phyloP scores from a whole-genome alignment of 169 alveolate genomes.

The Plasmodium adleri region DNA sequence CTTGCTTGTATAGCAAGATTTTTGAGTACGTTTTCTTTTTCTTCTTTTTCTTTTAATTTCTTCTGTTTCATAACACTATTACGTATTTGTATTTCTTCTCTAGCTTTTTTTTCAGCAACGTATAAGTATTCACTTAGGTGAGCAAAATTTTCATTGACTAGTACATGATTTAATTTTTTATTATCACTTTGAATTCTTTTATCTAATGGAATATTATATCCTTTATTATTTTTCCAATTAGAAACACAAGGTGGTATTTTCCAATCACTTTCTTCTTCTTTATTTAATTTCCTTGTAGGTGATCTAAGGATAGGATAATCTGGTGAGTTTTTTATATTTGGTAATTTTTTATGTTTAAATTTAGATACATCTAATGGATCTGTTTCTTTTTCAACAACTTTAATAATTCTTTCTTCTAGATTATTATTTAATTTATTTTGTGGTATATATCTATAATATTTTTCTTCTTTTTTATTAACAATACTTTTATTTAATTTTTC shows the following conservation, averaged over 20 bases:
- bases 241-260: slow-evolving; percentile 98
- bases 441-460: slow-evolving; percentile 88
- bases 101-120: slow-evolving; percentile 96
- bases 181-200: slow-evolving; percentile 99
- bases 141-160: slow-evolving; percentile 95
- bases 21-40: slow-evolving; percentile 92
- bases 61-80: slow-evolving; percentile 91
- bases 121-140: slow-evolving; percentile 94
- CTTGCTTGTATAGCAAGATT: slow-evolving; percentile 93
- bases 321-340: slow-evolving; percentile 90
- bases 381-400: slow-evolving; percentile 90
- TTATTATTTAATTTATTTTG: slow-evolving; percentile 85
- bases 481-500: slow-evolving; percentile 78
- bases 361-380: slow-evolving; percentile 98
- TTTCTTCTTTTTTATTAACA: slow-evolving; percentile 81
- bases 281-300: slow-evolving; percentile 96
- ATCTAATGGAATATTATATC: slow-evolving; percentile 97
- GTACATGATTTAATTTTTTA: slow-evolving; percentile 92
- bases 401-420: slow-evolving; percentile 89
- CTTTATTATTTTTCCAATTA: slow-evolving; percentile 98
- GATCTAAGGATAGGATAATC: slow-evolving; percentile 92
- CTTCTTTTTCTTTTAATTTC: slow-evolving; percentile 92
- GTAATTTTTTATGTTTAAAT: slow-evolving; percentile 95
- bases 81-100: slow-evolving; percentile 96
- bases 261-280: slow-evolving; percentile 96